Evolutionary conservation across 768 basidiomycete genomes (phyloP).

Genomic region (Nevesoporus exiguus): DNA sequence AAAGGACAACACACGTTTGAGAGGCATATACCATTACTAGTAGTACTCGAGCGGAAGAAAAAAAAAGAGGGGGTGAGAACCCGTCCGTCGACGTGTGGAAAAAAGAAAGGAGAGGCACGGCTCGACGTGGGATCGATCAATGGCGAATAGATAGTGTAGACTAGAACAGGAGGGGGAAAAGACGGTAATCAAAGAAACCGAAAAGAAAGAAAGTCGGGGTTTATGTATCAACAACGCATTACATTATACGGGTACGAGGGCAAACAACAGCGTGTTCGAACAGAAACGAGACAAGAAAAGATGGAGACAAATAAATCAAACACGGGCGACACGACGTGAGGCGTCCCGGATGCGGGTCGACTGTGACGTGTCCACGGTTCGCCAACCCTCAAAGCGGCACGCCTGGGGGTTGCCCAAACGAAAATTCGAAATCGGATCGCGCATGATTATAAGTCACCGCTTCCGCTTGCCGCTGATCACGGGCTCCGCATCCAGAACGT

Average conservation of each 20-base stretch:
- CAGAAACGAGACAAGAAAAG: not conserved
- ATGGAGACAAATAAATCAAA: not conserved
- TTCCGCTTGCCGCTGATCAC: constrained; percentile 25
- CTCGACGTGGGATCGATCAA: not conserved
- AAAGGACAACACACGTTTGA: too few relatives aligned
- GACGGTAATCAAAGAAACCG: not conserved
- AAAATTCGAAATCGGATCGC: not conserved
- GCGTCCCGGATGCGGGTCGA: not conserved
- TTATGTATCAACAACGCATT: not conserved
- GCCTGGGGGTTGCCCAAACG: too few relatives aligned
- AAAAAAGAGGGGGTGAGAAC: too few relatives aligned
- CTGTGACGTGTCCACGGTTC: too few relatives aligned
- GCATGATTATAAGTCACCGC: constrained; percentile 6
- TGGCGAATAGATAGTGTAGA: not conserved
- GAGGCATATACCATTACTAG: too few relatives aligned
- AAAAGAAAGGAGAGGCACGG: not conserved
- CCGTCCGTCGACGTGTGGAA: not conserved
- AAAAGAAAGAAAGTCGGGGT: not conserved
- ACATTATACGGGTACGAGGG: not conserved
- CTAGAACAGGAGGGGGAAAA: not conserved
- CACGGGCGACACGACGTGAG: not conserved
- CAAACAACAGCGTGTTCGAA: too few relatives aligned
- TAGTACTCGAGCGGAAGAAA: too few relatives aligned
- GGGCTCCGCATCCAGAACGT: constrained; percentile 2
- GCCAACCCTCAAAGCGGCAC: too few relatives aligned